Percentiles rank a stretch among this genome's conserved stretches.
phyloP scores from a whole-genome alignment of 2,329 filamentous ascomycete species.

The Colletotrichum noveboracense region DNA sequence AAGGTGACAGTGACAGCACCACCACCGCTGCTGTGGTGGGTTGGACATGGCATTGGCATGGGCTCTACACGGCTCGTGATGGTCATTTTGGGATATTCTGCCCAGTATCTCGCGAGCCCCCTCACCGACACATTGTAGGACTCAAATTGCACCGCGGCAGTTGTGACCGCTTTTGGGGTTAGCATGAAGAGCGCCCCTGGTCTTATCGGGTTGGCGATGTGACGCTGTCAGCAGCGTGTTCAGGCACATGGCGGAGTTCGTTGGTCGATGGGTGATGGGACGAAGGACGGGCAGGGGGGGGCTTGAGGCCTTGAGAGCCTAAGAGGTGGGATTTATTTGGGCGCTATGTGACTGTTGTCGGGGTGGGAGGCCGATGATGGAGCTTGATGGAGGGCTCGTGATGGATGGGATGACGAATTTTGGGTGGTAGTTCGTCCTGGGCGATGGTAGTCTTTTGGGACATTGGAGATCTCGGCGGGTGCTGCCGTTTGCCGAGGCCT shows the following conservation, averaged over 20 bases:
- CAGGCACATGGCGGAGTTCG: not conserved
- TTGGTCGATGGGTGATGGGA: not conserved
- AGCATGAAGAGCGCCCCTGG: not conserved
- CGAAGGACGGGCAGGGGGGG: not conserved
- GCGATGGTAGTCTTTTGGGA: not conserved
- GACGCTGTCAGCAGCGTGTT: not conserved
- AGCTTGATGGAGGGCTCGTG: not conserved
- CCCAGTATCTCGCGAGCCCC: not conserved
- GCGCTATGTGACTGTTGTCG: not conserved
- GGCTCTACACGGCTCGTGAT: not conserved
- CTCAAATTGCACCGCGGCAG: not conserved
- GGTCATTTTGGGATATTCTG: not conserved
- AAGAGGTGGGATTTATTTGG: not conserved
- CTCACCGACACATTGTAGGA: not conserved
- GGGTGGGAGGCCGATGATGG: not conserved
- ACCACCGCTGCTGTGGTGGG: not conserved
- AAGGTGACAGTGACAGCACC: slow-evolving; percentile 4
- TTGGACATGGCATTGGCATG: not conserved
- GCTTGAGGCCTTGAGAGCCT: not conserved
- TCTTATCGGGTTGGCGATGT: not conserved
- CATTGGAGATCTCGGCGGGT: not conserved
- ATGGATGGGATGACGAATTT: not conserved
- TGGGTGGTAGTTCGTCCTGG: not conserved
- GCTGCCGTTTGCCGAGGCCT: not conserved
- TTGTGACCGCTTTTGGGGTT: not conserved